Evolutionary conservation across 306 rosid genomes (phyloP).

Genomic region (Neltuma alba): DNA sequence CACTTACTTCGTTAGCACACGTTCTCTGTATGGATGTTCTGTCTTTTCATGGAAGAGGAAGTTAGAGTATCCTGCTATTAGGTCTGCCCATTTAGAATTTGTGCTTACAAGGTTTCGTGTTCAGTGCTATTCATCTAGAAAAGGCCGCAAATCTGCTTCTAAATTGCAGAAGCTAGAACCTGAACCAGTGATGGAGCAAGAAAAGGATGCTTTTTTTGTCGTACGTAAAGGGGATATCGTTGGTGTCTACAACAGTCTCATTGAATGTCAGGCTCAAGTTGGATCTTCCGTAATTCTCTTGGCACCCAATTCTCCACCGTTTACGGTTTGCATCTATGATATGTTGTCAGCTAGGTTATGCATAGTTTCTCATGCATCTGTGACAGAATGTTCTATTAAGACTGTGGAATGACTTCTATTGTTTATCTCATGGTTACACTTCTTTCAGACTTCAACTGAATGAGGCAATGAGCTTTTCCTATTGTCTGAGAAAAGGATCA

Average conservation of each 20-base stretch:
- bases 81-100: constrained; percentile 37
- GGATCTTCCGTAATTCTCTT: constrained; percentile 75
- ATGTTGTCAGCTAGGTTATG: not conserved
- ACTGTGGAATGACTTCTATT: constrained; percentile 23
- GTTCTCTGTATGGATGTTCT: constrained; percentile 33
- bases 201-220: constrained; percentile 69
- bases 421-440: not conserved
- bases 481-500: constrained; percentile 11
- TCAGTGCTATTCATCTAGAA: constrained; percentile 63
- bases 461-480: not conserved
- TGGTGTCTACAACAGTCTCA: constrained; percentile 68
- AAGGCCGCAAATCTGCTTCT: constrained; percentile 41
- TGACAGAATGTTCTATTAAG: constrained; percentile 23
- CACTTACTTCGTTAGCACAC: constrained; percentile 34
- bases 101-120: constrained; percentile 36
- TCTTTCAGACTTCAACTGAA: too few relatives aligned
- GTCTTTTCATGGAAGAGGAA: constrained; percentile 39
- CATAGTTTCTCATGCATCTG: not conserved
- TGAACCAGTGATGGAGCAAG: constrained; percentile 53
- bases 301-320: not conserved
- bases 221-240: constrained; percentile 88
- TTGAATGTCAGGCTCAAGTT: constrained; percentile 83
- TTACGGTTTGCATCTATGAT: not conserved
- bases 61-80: constrained; percentile 20
- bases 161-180: constrained; percentile 40